These are phyloP conservation scores for Sclerotinia borealis DNA, from an alignment of 2,329 filamentous ascomycete genomes.

Conservation along the genomic window DNA sequence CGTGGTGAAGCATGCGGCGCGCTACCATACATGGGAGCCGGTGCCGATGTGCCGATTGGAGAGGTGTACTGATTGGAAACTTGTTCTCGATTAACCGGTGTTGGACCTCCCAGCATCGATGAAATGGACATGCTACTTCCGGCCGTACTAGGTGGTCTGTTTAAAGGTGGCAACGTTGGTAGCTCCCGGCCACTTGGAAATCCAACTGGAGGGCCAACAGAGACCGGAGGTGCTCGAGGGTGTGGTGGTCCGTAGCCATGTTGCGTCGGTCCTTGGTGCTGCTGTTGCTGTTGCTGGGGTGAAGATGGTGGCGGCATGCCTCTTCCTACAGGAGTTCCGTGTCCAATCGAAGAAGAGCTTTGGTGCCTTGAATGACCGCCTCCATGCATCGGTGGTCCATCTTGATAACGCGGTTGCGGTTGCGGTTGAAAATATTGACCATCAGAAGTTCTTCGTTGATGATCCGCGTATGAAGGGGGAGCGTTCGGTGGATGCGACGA, in stretches of 20 bases:
- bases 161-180: constrained; percentile 42
- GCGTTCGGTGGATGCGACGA: constrained; percentile 29
- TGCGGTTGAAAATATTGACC: constrained; percentile 28
- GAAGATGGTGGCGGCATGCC: constrained; percentile 46
- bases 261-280: constrained; percentile 25
- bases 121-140: constrained; percentile 68
- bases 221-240: constrained; percentile 38
- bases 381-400: constrained; percentile 26
- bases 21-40: constrained; percentile 36
- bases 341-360: constrained; percentile 31
- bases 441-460: constrained; percentile 33
- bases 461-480: constrained; percentile 28
- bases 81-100: constrained; percentile 41
- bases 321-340: constrained; percentile 29
- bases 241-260: constrained; percentile 31
- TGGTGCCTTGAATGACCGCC: constrained; percentile 30
- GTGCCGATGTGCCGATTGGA: constrained; percentile 33
- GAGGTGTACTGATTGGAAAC: constrained; percentile 43
- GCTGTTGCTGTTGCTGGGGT: constrained; percentile 42
- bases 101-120: constrained; percentile 58
- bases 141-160: constrained; percentile 40
- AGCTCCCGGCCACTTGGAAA: constrained; percentile 49
- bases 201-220: constrained; percentile 35
- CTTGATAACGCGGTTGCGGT: constrained; percentile 25
- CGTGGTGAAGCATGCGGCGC: constrained; percentile 35